Evolutionary conservation across 1,139 yeast genomes (phyloP).

Genomic region (Magnusiomyces starmeri): DNA sequence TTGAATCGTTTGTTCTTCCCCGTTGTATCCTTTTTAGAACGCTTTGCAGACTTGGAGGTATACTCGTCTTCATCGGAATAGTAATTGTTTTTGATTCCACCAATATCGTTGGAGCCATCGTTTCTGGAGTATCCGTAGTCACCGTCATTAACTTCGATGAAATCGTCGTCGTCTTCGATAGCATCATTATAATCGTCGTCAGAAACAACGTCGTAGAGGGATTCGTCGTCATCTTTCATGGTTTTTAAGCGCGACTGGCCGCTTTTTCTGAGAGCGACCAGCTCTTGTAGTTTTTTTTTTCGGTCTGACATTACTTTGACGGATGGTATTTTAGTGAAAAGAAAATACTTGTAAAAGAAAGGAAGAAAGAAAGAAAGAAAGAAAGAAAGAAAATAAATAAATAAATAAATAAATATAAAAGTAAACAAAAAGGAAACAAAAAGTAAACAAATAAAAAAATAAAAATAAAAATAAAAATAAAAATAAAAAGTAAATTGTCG

Average conservation of each 20-base stretch:
- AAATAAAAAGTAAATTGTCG: not conserved
- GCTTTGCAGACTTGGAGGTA: not conserved
- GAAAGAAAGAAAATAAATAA: not conserved
- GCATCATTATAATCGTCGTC: conserved; percentile 10
- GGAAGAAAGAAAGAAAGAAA: not conserved
- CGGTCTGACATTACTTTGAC: conserved; percentile 5
- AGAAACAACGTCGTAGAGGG: conserved; percentile 15
- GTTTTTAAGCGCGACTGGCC: conserved; percentile 7
- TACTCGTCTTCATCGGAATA: conserved; percentile 33
- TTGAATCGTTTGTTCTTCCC: conserved; percentile 12
- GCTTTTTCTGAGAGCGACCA: conserved; percentile 10
- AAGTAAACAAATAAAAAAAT: not conserved
- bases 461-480: not conserved
- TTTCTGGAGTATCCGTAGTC: conserved; percentile 15
- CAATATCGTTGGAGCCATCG: conserved; percentile 16
- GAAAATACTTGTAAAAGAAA: not conserved
- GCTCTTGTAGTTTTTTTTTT: conserved; percentile 11
- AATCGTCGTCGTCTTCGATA: conserved; percentile 21
- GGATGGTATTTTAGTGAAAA: not conserved
- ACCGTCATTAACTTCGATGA: conserved; percentile 20
- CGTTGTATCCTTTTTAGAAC: no score
- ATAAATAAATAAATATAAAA: not conserved
- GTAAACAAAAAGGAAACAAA: not conserved
- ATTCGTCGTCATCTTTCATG: conserved; percentile 10
- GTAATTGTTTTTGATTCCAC: conserved; percentile 12